Evolutionary conservation across 2,329 filamentous ascomycete genomes (phyloP), one percentile per base, ranked within the genome.

Genomic region (Calycina marina): DNA sequence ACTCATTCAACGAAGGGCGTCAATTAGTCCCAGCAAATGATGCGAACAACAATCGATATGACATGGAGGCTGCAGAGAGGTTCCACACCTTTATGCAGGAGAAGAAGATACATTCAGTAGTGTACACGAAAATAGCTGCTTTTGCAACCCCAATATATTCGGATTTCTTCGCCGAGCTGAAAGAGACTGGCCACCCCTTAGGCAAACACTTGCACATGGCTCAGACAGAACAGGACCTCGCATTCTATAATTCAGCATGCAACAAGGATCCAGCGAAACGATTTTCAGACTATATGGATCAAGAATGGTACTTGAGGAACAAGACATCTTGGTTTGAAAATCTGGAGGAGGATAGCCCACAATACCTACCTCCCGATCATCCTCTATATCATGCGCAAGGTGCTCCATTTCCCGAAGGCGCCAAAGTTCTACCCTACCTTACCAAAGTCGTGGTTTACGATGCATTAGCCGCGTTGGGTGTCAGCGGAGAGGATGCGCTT

Each of bases 31-130:
- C 35, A 30, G 25, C 28, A 6, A 11, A 17, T 10, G 13, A 16
- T 5, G 33, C 37, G 2, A 32, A 34, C 14, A 41, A 41, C 18
- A 41, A 41, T 14, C 32, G 27, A 9, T 52, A 36, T 20, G 34
- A 39, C 14, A n/a, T 12, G 11, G 12, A 13, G 1, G 25, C 34
- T 10, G 31, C 39, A 4, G 9, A 11, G 14, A 13, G 26, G 6
- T 39, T 41, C 25, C 30, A 39, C 18, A 14, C 20, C 8, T 40
- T 31, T 8, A 31, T 44, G 4, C 11, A 39, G 2, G 24, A 18
- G 14, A 6, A 35, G 6, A 17, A 35, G 5, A 37, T 37, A n/a
- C 28, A 11, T 11, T 35, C 39, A 6, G 28, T 28, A 6, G 37
- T 39, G 3, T 41, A 32, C 14, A 37, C 34, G 8, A 41, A 34